These are phyloP conservation scores for Monosporozyma servazzii DNA, from an alignment of 805 yeast genomes.

Conservation along the genomic window DNA sequence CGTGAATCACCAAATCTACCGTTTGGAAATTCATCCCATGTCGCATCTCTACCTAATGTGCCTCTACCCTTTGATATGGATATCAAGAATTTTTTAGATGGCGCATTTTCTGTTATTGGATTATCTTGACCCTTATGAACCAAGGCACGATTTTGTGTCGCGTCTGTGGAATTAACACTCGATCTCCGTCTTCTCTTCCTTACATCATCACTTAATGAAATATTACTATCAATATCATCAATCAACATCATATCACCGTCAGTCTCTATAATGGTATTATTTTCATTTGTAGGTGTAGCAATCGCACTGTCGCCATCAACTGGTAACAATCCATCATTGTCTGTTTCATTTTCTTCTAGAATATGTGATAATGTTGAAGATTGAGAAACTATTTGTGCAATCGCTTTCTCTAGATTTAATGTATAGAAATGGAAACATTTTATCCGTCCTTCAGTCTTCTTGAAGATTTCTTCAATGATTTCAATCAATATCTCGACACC, in stretches of 20 bases:
- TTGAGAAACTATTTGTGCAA: slow-evolving; percentile 70
- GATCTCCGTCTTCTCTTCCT: slow-evolving; percentile 28
- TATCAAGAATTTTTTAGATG: slow-evolving; percentile 48
- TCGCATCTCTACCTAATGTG: slow-evolving; percentile 75
- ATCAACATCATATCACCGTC: slow-evolving; percentile 28
- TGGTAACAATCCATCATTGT: neutral
- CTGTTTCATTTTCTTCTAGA: slow-evolving; percentile 27
- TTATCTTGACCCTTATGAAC: neutral
- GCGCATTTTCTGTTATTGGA: slow-evolving; percentile 22
- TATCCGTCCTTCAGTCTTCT: slow-evolving; percentile 46
- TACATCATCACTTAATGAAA: slow-evolving; percentile 5
- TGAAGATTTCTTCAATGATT: slow-evolving; percentile 49
- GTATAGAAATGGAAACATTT: slow-evolving; percentile 90
- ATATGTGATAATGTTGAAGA: slow-evolving; percentile 46
- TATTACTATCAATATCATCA: slow-evolving; percentile 12
- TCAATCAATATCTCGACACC: slow-evolving; percentile 71
- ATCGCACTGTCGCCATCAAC: neutral
- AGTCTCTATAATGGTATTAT: slow-evolving; percentile 21
- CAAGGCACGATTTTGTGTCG: slow-evolving; percentile 33
- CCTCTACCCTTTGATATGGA: slow-evolving; percentile 83
- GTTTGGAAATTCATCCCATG: slow-evolving; percentile 96
- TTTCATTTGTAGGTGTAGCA: slow-evolving; percentile 9
- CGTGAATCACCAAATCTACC: slow-evolving; percentile 93
- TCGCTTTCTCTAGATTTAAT: slow-evolving; percentile 82
- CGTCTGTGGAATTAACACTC: slow-evolving; percentile 20